Conservation (phyloP, 208 protist species). For the Jaenimonas drosophilae region DNA sequence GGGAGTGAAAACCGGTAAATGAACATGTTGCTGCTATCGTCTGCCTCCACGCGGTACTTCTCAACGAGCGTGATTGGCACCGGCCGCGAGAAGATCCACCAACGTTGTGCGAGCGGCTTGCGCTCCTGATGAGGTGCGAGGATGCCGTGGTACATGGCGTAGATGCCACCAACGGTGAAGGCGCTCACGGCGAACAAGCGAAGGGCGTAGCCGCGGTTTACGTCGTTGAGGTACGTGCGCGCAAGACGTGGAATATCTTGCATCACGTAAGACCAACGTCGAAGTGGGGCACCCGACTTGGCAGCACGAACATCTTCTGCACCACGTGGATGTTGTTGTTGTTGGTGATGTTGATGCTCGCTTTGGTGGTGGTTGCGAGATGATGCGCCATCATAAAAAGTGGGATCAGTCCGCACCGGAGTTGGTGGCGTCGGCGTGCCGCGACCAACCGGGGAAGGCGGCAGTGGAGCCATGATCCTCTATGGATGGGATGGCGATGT, state of each 20-base stretch:
- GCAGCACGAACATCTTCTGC: too few relatives aligned
- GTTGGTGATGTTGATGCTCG: too few relatives aligned
- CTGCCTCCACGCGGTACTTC: slow-evolving; percentile 30
- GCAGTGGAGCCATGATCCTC: too few relatives aligned
- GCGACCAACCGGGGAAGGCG: too few relatives aligned
- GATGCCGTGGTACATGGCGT: slow-evolving; percentile 30
- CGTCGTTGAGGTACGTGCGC: slow-evolving; percentile 30
- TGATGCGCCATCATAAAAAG: too few relatives aligned
- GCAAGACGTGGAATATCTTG: slow-evolving; percentile 48
- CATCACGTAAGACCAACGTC: slow-evolving; percentile 69
- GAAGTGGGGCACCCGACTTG: background rate
- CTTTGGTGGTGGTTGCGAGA: too few relatives aligned
- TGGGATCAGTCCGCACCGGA: too few relatives aligned
- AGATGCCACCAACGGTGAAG: slow-evolving; percentile 13
- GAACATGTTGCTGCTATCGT: slow-evolving; percentile 55
- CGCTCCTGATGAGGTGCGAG: slow-evolving; percentile 38
- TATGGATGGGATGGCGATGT: too few relatives aligned
- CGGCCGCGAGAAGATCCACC: slow-evolving; percentile 29
- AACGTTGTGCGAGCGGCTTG: slow-evolving; percentile 63
- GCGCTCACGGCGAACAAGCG: slow-evolving; percentile 21
- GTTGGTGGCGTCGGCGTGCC: too few relatives aligned
- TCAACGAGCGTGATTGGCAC: slow-evolving; percentile 73
- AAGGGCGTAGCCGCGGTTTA: slow-evolving; percentile 62
- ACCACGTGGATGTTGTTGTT: too few relatives aligned
- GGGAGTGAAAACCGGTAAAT: slow-evolving; percentile 71